Evolutionary conservation across 345 rosid genomes (phyloP), one percentile per base, ranked within the genome.

Genomic region (Odontarrhena argentea): DNA sequence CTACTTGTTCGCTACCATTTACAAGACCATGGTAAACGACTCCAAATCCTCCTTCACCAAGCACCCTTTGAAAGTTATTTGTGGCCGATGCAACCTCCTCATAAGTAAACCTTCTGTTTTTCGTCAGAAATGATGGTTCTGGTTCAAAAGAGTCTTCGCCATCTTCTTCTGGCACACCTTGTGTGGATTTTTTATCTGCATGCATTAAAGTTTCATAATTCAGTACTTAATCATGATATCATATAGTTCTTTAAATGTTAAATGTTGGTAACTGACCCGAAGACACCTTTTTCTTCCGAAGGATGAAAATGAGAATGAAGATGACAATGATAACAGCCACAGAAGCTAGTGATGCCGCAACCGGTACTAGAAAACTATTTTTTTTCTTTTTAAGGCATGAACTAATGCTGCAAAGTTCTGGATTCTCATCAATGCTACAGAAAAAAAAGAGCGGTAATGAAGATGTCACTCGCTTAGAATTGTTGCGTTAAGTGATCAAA

Each of bases 331-430:
- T 32, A 7, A 69, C 0, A 7, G 54, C 38, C 4, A 53, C 10
- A 3, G 68, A 56, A 55, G 58, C 78, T 44, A 53, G 5, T 4
- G 76, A 42, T n/a, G 74, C 78, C 22, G 53, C 51, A 15, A 75
- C 8, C 0, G 76, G 65, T 37, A 72, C 68, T 12, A 58, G 8
- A 4, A 14, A 2, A 46, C 35, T 70, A n/a, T 9, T 12, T 60
- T 4, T 62, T 71, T n/a, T 67, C 55, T 7, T 54, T 18, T 24
- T 9, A n/a, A n/a, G n/a, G 63, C 76, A 80, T 44, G 66, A 44
- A 40, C 26, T 50, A 8, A 11, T 10, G 1, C 2, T 2, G 15
- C 70, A 73, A 1, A 78, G 59, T 3, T 72, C 24, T 49, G 44
- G 32, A 4, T 28, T 28, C 4, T 28, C n/a, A 2, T 28, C 32